Evolutionary conservation across 768 basidiomycete species (phyloP), one percentile per base, ranked within the genome.

Genomic region (Mrakia gelida): DNA sequence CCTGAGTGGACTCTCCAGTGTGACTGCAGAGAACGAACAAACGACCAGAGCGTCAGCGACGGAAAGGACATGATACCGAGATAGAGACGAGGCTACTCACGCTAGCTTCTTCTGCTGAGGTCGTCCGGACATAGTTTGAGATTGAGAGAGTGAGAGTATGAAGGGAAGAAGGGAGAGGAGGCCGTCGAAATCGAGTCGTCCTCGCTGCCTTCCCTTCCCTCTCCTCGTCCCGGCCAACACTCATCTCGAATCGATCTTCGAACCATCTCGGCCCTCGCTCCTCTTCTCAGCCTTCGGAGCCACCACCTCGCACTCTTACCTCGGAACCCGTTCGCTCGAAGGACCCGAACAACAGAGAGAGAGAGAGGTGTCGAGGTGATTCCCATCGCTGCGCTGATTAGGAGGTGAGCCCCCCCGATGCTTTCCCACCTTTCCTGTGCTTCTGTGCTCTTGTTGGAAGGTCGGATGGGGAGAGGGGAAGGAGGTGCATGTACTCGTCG

Each of bases 51-150:
- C n/a, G 54, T 43, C 45, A 41, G 38, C 63, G n/a, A 23, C 11
- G 11, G 26, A 43, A 13, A 9, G 18, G 32, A 73, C 7, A 32
- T 61, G 23, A 13, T n/a, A n/a, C 28, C 34, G 2, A 43, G 34
- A 34, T 13, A 38, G 26, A 30, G 65, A 34, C 26, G 28, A 16
- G 18, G 59, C 8, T 38, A 18, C 75, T 49, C 23, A 75, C 75
- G 67, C 67, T 26, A 41, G 67, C 67, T 65, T 43, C 75, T 68
- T 75, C 75, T 75, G 74, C 10, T 21, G 65, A 41, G 67, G 49
- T 70, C 76, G 76, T 61, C 70, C 70, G 70, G 76, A 72, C 68
- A 71, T 77, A 38, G 67, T 56, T 59, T n/a, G 13, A 21, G 28
- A 61, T n/a, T n/a, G 54, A 59, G 68, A 63, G 56, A 38, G 65